Conservation (phyloP, 345 rosid genomes). For the Rhizophora apiculata region DNA sequence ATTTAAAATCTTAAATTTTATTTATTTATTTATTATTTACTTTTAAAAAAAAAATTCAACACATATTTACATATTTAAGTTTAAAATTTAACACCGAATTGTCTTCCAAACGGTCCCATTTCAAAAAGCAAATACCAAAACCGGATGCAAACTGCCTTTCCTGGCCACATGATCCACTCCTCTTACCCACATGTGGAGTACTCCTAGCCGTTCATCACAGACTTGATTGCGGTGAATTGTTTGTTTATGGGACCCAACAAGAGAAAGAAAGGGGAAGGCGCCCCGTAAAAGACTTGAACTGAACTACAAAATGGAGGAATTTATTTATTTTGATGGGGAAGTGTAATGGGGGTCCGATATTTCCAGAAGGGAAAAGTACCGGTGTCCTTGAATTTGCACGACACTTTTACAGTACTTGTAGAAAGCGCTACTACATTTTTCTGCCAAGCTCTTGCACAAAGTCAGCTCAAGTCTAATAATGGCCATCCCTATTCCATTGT, state of each 20-base stretch:
- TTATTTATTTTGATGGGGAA: background rate
- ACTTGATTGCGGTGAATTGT: background rate
- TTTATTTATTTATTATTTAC: no score
- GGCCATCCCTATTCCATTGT: background rate
- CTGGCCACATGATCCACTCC: background rate
- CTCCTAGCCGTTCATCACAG: constrained; percentile 12
- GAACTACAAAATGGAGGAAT: no score
- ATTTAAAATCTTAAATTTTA: no score
- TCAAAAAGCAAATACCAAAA: constrained; percentile 7
- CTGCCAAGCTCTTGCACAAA: no score
- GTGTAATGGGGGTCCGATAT: background rate
- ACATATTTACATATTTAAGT: no score
- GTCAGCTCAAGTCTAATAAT: no score
- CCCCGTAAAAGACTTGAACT: no score
- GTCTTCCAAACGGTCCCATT: background rate
- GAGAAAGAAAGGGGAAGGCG: no score
- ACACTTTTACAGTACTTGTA: constrained; percentile 4
- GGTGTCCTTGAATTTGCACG: background rate
- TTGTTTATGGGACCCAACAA: no score
- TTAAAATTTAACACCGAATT: no score
- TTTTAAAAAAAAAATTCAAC: no score
- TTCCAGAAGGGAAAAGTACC: background rate
- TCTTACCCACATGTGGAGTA: background rate
- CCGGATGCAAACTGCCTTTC: background rate
- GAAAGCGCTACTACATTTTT: background rate